A percentile compares a stretch with the other conserved stretches of the same genome.
phyloP scores from a whole-genome alignment of 805 yeast genomes.

The Pichia membranifaciens region DNA sequence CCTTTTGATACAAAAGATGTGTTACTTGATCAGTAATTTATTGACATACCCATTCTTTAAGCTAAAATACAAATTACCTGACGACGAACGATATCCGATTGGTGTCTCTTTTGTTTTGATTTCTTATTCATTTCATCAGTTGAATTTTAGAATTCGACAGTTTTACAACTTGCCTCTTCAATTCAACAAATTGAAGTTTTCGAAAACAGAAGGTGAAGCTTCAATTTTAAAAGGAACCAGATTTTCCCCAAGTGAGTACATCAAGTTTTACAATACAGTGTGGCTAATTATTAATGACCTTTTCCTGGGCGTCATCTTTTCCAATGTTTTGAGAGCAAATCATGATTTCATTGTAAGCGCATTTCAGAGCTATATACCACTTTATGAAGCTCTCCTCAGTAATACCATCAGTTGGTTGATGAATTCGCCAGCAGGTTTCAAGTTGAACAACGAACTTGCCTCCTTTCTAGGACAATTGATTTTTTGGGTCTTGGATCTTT shows the following conservation, averaged over 20 bases:
- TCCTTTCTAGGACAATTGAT: constrained; percentile 80
- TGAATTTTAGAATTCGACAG: constrained; percentile 73
- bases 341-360: constrained; percentile 13
- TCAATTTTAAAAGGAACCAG: constrained; percentile 35
- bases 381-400: constrained; percentile 28
- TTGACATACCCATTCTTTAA: constrained; percentile 16
- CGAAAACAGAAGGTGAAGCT: constrained; percentile 37
- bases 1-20: constrained; percentile 10
- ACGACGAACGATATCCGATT: not conserved
- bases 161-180: constrained; percentile 75
- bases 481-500: constrained; percentile 75
- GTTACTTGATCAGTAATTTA: constrained; percentile 8
- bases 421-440: constrained; percentile 90
- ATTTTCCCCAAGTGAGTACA: constrained; percentile 49
- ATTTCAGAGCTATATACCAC: constrained; percentile 25
- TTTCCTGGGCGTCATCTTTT: constrained; percentile 61
- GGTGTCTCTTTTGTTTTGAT: constrained; percentile 9
- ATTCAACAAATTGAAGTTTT: constrained; percentile 45
- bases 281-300: constrained; percentile 87
- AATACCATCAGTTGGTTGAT: constrained; percentile 65
- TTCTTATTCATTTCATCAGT: constrained; percentile 55
- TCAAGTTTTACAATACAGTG: constrained; percentile 74
- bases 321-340: constrained; percentile 35
- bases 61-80: not conserved
- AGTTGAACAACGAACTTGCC: constrained; percentile 81